Evolutionary conservation across 2,329 filamentous ascomycete species (phyloP).

Genomic region (Talaromyces sp.): DNA sequence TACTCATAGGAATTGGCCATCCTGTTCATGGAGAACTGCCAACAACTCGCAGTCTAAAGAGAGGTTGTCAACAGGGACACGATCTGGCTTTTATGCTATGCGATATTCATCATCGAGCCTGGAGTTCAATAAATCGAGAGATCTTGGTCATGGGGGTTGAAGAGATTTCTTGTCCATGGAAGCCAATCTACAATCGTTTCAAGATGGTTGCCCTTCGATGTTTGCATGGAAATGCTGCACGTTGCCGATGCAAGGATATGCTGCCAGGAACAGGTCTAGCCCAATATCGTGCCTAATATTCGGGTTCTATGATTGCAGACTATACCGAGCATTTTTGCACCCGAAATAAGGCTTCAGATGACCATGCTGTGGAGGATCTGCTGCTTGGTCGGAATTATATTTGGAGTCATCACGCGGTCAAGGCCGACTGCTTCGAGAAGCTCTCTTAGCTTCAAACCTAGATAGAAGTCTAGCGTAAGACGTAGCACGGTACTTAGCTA

Average conservation of each 20-base stretch:
- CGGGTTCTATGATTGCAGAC: background rate
- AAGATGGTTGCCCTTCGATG: too few species aligned
- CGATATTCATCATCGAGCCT: background rate
- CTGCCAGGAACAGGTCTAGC: conserved; percentile 13
- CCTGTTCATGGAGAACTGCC: background rate
- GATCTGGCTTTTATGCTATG: background rate
- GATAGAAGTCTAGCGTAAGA: background rate
- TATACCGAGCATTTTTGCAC: background rate
- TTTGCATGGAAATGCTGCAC: conserved; percentile 9
- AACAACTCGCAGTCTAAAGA: too few species aligned
- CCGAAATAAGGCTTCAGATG: background rate
- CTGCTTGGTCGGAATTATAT: background rate
- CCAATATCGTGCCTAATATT: background rate
- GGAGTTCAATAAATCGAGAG: background rate
- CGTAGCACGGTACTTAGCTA: background rate
- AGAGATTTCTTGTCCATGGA: background rate
- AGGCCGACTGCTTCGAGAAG: background rate
- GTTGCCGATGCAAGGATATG: conserved; percentile 11
- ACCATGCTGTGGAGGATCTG: background rate
- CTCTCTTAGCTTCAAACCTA: background rate
- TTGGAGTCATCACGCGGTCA: background rate
- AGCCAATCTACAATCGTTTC: background rate
- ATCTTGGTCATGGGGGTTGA: background rate
- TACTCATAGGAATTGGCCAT: background rate
- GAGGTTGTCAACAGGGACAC: background rate